Evolutionary conservation across 331 rosid species (phyloP), one percentile per base, ranked within the genome.

Genomic region (Pyrus hybrid): DNA sequence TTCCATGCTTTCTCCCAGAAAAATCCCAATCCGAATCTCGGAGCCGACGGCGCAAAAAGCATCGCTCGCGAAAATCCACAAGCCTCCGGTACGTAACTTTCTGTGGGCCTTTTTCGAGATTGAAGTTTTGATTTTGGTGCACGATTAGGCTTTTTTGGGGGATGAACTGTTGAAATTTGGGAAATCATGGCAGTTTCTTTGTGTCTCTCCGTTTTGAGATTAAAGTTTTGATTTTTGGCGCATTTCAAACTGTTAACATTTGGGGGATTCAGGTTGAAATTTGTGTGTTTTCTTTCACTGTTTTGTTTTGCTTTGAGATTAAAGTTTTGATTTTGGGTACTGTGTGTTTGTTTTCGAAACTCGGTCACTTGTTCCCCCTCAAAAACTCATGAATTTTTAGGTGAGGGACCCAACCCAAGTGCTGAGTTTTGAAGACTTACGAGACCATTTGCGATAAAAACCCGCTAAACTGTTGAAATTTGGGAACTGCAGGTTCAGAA

Each of bases 401-500:
- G 51, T 13, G 51, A 45, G 51, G 18, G 6, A 45, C 51, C 51
- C 12, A 13, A 45, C 51, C 51, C 17, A 13, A 45, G 51, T 45
- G 51, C 5, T 13, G 17, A 45, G 51, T 45, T 45, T 45, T 4
- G 17, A 45, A 45, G 6, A 45, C 51, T 13, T 45, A 13, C 0
- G 18, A 13, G 51, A 45, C 6, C 51, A 45, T 45, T 45, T 45
- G 51, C 51, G 18, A 45, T 45, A 45, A 45, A 45, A 45, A 45
- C 18, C 51, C 2, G 63, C 49, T 53, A 4, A 70, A n/a, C n/a
- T 30, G 14, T 71, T 13, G 33, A 71, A 28, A 18, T 51, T 54
- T 71, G 51, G 26, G 30, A 32, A 13, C 45, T 8, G 71, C 81
- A 84, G 81, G 73, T 74, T 72, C 77, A 35, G 81, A 80, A 4